phyloP scores from a whole-genome alignment of 345 rosid genomes.

The Bruguiera parviflora region DNA sequence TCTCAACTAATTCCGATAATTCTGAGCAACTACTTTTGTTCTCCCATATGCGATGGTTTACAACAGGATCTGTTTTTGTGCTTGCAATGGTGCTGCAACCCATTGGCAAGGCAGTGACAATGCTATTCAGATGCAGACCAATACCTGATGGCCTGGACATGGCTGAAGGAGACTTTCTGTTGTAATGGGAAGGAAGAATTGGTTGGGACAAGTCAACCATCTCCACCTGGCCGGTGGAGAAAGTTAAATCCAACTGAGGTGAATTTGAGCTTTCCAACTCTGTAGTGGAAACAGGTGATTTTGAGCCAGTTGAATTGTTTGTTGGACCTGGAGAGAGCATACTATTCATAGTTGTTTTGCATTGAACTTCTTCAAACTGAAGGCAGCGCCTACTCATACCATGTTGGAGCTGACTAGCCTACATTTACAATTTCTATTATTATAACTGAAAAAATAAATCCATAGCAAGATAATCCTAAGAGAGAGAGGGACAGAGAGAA shows the following conservation, averaged over 20 bases:
- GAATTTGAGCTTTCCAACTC: conserved; percentile 31
- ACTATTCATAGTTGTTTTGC: conserved; percentile 16
- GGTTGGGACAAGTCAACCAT: conserved; percentile 22
- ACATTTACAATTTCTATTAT: conserved; percentile 29
- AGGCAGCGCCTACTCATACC: conserved; percentile 63
- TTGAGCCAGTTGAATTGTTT: conserved; percentile 21
- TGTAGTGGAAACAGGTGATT: conserved; percentile 20
- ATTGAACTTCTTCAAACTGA: conserved; percentile 50
- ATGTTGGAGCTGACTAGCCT: conserved; percentile 48
- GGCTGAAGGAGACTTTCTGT: conserved; percentile 27
- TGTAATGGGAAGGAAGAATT: conserved; percentile 11
- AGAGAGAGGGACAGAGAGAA: too few species aligned
- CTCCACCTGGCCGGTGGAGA: conserved; percentile 25
- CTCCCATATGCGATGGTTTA: conserved; percentile 5
- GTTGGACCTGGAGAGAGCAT: conserved; percentile 16
- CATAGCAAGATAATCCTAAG: conserved; percentile 4
- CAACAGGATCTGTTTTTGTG: conserved; percentile 13
- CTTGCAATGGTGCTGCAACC: conserved; percentile 22
- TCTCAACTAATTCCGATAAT: conserved; percentile 16
- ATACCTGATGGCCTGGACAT: conserved; percentile 48
- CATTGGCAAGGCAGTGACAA: conserved; percentile 30
- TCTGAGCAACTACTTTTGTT: conserved; percentile 13
- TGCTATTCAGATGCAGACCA: conserved; percentile 59
- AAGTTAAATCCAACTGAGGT: conserved; percentile 21
- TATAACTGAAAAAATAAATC: conserved; percentile 25